phyloP scores from a whole-genome alignment of 2,329 filamentous ascomycete species.

The Huntiella moniliformis region DNA sequence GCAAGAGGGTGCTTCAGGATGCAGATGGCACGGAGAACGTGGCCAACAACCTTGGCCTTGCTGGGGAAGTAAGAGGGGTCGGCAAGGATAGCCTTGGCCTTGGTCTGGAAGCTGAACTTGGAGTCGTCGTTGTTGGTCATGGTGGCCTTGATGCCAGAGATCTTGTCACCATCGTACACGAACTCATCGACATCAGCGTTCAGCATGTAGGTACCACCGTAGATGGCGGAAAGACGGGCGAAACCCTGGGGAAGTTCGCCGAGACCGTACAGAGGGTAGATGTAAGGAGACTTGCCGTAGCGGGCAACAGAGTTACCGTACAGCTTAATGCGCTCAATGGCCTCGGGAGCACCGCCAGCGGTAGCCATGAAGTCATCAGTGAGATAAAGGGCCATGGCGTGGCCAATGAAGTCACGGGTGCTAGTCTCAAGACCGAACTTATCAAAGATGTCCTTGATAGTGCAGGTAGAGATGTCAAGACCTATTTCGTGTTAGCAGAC shows the following conservation, averaged over 20 bases:
- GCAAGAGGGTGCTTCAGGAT: slow-evolving; percentile 89
- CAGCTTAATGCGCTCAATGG: slow-evolving; percentile 78
- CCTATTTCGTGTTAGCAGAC: slow-evolving; percentile 30
- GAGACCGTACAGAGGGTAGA: slow-evolving; percentile 95
- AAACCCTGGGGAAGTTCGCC: slow-evolving; percentile 96
- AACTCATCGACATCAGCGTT: slow-evolving; percentile 90
- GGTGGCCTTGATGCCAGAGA: slow-evolving; percentile 90
- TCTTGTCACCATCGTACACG: slow-evolving; percentile 65
- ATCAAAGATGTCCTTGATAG: slow-evolving; percentile 98
- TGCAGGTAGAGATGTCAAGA: slow-evolving; percentile 57
- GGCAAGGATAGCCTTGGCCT: slow-evolving; percentile 86
- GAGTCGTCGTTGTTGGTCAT: slow-evolving; percentile 63
- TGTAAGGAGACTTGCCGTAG: slow-evolving; percentile 97
- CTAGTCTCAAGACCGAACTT: slow-evolving; percentile 83
- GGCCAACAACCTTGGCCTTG: slow-evolving; percentile 73
- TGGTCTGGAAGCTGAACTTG: slow-evolving; percentile 79
- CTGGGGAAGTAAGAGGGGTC: slow-evolving; percentile 92
- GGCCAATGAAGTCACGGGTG: slow-evolving; percentile 90
- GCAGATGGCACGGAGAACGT: slow-evolving; percentile 91
- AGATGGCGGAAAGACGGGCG: slow-evolving; percentile 91
- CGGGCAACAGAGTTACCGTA: slow-evolving; percentile 96
- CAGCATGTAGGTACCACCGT: slow-evolving; percentile 98
- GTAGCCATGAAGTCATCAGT: slow-evolving; percentile 67
- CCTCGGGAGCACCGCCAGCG: slow-evolving; percentile 58
- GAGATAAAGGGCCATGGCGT: slow-evolving; percentile 92